A percentile compares a stretch with the other conserved stretches of the same genome.
These are phyloP conservation scores for Naganishia onofrii DNA, from an alignment of 768 basidiomycete species.

Conservation along the genomic window DNA sequence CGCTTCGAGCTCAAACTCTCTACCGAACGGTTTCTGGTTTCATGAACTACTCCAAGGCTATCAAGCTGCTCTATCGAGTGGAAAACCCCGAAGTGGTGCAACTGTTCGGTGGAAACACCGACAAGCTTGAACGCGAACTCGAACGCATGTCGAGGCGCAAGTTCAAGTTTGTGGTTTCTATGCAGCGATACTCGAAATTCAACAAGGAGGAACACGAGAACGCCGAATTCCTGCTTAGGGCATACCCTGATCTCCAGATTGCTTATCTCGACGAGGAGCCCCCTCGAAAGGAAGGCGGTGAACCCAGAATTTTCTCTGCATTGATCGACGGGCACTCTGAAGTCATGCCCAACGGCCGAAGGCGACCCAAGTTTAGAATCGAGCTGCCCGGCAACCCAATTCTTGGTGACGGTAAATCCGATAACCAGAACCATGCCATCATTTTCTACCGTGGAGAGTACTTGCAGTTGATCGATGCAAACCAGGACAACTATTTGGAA, in stretches of 20 bases:
- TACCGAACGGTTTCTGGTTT: conserved; percentile 99
- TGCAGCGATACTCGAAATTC: conserved; percentile 99
- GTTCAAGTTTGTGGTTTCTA: conserved; percentile 98
- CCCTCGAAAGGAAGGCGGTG: conserved; percentile 87
- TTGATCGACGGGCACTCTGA: conserved; percentile 98
- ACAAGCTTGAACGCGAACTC: conserved; percentile 89
- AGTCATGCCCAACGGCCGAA: conserved; percentile 80
- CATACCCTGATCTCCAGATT: conserved; percentile 97
- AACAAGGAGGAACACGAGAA: conserved; percentile 99
- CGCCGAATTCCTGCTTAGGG: conserved; percentile 92
- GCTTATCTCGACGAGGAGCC: conserved; percentile 97
- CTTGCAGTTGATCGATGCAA: conserved; percentile 97
- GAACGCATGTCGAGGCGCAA: conserved; percentile 97
- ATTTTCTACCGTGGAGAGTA: conserved; percentile 99
- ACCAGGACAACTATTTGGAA: conserved; percentile 99
- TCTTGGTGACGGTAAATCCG: conserved; percentile 96
- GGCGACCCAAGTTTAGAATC: conserved; percentile 95
- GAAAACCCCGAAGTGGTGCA: conserved; percentile 99
- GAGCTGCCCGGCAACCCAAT: conserved; percentile 99
- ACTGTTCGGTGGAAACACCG: conserved; percentile 93
- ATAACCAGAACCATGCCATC: conserved; percentile 99
- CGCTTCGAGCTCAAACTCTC: conserved; percentile 93
- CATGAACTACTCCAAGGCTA: conserved; percentile 99
- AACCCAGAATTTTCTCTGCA: conserved; percentile 89
- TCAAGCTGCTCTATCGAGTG: conserved; percentile 97